Evolutionary conservation across 805 yeast genomes (phyloP).

Genomic region (Lipomyces spencermartinsiae): DNA sequence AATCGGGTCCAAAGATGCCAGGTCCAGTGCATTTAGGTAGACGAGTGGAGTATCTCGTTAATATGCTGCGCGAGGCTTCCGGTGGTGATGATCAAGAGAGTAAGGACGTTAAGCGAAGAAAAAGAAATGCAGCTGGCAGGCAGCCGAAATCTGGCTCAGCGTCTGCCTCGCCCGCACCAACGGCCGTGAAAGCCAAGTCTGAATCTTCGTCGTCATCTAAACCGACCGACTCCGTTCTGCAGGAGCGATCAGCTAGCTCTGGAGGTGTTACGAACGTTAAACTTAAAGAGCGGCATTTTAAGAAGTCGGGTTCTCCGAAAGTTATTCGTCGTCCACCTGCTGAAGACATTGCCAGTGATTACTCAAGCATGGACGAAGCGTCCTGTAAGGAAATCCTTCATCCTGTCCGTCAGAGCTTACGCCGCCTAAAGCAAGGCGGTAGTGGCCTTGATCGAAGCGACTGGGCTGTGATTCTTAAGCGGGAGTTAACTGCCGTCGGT

Average conservation of each 20-base stretch:
- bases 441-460: slow-evolving; percentile 75
- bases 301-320: slow-evolving; percentile 9
- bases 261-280: background rate
- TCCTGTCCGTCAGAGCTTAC: slow-evolving; percentile 71
- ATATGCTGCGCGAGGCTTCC: slow-evolving; percentile 68
- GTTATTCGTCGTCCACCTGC: background rate
- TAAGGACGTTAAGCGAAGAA: slow-evolving; percentile 38
- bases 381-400: slow-evolving; percentile 65
- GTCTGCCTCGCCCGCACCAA: slow-evolving; percentile 31
- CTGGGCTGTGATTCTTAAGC: slow-evolving; percentile 74
- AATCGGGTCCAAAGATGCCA: slow-evolving; percentile 71
- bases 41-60: slow-evolving; percentile 84
- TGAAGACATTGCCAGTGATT: slow-evolving; percentile 55
- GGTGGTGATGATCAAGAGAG: slow-evolving; percentile 37
- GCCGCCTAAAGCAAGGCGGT: slow-evolving; percentile 71
- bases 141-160: slow-evolving; percentile 24
- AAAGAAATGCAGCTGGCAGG: slow-evolving; percentile 21
- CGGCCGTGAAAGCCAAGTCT: slow-evolving; percentile 9
- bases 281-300: background rate
- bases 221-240: background rate
- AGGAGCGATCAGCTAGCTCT: slow-evolving; percentile 7
- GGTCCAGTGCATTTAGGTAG: slow-evolving; percentile 91
- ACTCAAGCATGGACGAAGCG: slow-evolving; percentile 79
- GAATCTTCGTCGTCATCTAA: slow-evolving; percentile 5
- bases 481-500: slow-evolving; percentile 75